Evolutionary conservation across 1,284 basidiomycete species (phyloP), one percentile per base, ranked within the genome.

Genomic region (Cutaneotrichosporon arboriforme): DNA sequence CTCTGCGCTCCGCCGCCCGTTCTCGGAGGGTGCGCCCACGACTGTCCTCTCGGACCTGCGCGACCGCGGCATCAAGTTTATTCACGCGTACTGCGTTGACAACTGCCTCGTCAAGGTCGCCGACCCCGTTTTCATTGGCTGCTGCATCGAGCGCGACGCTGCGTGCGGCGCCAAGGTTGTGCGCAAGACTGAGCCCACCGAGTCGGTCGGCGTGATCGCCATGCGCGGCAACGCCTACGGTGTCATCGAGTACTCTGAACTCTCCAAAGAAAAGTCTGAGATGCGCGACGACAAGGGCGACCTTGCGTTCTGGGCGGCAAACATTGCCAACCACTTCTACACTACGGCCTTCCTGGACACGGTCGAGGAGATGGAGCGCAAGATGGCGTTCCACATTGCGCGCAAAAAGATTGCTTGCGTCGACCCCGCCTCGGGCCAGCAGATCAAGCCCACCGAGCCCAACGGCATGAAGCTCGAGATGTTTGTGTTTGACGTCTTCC

Each of bases 401-500:
- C 84, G 88, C 67, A 98, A 99, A 78, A 98, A 98, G 81, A 98
- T 98, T 65, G 82, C 91, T 15, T 83, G 87, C 62, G 78, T 94
- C 60, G 84, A 90, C 69, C 67, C 88, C 45, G 72, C 80, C 44
- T 81, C 81, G 5, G 89, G 87, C 34, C 66, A 76, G 49, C 44
- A 70, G 3, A 75, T 91, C 71, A 94, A 92, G 73, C 93, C 94
- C 5, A 76, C 76, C 52, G 84, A 84, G 68, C 89, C 91, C n/a
- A 98, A 98, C 74, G 96, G 96, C 54, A 96, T 98, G 89, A 99
- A 99, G 78, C 83, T 99, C 61, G 96, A 99, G 76, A 80, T 97
- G 76, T 99, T 98, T 77, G 88, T 99, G 47, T 99, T 98, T 68
- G 94, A 99, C 76, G 96, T 99, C 46, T 97, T 99, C 80, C 94